These are phyloP conservation scores for Russula earlei DNA, from an alignment of 768 basidiomycete species.

Conservation along the genomic window DNA sequence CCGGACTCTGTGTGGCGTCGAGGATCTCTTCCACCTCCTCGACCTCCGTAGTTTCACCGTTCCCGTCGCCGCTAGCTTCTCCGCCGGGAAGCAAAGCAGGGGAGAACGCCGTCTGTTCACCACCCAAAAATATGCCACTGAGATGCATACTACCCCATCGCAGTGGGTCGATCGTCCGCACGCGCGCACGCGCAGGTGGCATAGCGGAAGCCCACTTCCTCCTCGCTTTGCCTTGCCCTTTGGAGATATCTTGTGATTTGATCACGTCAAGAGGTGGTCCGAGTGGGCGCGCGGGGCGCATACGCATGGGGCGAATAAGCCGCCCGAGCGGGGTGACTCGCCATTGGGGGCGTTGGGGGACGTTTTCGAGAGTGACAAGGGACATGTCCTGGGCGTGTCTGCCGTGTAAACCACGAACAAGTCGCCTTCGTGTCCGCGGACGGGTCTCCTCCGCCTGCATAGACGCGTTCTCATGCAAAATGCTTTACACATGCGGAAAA, in stretches of 20 bases:
- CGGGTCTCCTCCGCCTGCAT: conserved; percentile 25
- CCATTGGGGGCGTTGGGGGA: conserved; percentile 49
- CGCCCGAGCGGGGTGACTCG: conserved; percentile 56
- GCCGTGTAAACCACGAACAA: conserved; percentile 30
- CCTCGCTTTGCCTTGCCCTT: conserved; percentile 24
- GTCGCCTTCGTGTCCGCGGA: conserved; percentile 36
- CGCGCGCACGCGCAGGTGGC: conserved; percentile 49
- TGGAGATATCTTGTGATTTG: conserved; percentile 20
- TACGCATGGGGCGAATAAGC: conserved; percentile 54
- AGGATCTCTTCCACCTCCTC: conserved; percentile 16
- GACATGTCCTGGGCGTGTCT: conserved; percentile 54
- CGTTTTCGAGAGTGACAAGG: conserved; percentile 51
- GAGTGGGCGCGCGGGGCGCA: conserved; percentile 61
- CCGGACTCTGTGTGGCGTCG: conserved; percentile 17
- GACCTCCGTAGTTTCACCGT: not conserved
- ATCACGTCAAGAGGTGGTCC: conserved; percentile 6
- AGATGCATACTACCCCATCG: conserved; percentile 62
- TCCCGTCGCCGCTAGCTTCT: not conserved
- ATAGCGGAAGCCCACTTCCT: conserved; percentile 36
- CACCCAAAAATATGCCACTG: conserved; percentile 56
- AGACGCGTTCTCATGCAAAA: conserved; percentile 30
- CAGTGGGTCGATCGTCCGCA: conserved; percentile 62
- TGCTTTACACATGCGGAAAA: conserved; percentile 21
- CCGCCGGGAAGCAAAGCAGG: conserved; percentile 15
- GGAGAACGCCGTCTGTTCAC: not conserved